phyloP scores from a whole-genome alignment of 495 filamentous ascomycete genomes.

The Beverwykella pulmonaria region DNA sequence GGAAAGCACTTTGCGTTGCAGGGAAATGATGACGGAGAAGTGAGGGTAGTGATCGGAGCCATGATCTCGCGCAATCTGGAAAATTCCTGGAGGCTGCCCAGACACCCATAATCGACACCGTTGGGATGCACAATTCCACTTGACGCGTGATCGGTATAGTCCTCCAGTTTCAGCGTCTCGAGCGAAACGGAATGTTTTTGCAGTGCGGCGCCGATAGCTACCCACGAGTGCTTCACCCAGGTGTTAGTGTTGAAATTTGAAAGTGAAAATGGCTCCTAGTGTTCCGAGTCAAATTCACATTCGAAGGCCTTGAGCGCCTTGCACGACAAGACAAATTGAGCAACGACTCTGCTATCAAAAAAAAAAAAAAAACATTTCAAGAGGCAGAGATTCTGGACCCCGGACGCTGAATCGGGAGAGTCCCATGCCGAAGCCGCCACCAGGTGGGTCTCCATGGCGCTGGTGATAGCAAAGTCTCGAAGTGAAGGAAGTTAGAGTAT shows the following conservation, averaged over 20 bases:
- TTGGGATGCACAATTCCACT: background rate
- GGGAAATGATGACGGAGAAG: too few relatives aligned
- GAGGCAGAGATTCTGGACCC: background rate
- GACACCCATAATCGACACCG: background rate
- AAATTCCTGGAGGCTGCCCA: background rate
- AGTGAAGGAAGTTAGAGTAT: background rate
- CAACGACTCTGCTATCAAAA: background rate
- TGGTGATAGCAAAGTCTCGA: background rate
- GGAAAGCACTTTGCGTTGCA: too few relatives aligned
- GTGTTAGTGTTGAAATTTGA: background rate
- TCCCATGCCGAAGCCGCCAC: background rate
- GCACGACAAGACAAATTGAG: background rate
- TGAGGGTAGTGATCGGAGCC: too few relatives aligned
- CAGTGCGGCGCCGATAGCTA: background rate
- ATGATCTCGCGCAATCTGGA: background rate
- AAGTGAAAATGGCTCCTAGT: background rate
- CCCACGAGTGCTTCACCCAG: background rate
- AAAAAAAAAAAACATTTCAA: background rate
- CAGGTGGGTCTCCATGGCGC: too few relatives aligned
- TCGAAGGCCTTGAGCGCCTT: background rate
- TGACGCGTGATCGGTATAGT: background rate
- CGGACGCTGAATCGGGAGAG: background rate
- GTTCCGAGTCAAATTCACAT: background rate
- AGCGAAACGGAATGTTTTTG: background rate
- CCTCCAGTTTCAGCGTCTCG: background rate